Conservation (phyloP, 257 asterid genomes). For the Fraxinus anomala region DNA sequence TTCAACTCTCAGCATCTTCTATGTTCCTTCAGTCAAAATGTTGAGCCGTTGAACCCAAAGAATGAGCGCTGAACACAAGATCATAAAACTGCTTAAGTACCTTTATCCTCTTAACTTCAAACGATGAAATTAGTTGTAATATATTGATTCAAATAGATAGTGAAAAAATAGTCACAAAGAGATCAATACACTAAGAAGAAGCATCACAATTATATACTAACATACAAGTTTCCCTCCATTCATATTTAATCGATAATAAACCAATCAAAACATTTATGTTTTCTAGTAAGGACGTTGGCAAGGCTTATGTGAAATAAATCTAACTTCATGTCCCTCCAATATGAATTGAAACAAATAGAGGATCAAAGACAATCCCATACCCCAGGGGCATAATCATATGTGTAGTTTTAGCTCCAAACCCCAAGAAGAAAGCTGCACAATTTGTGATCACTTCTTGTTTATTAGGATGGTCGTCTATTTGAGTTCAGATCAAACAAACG, state of each 20-base stretch:
- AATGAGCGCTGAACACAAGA: slow-evolving; percentile 57
- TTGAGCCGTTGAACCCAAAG: slow-evolving; percentile 91
- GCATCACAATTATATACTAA: too few species aligned
- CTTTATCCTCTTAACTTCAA: neutral
- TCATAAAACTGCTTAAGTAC: slow-evolving; percentile 17
- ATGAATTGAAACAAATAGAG: neutral
- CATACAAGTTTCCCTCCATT: neutral
- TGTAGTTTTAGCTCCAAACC: neutral
- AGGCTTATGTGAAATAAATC: neutral
- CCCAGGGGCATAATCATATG: neutral
- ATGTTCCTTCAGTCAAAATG: slow-evolving; percentile 46
- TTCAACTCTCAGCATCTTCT: slow-evolving; percentile 4
- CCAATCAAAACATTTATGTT: neutral
- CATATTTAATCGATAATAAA: neutral
- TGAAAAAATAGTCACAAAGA: neutral
- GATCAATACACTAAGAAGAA: neutral
- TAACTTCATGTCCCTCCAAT: neutral
- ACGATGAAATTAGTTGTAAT: neutral
- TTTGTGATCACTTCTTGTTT: neutral
- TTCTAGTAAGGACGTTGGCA: neutral
- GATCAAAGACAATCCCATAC: neutral
- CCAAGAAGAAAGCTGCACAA: slow-evolving; percentile 4
- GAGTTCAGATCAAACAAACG: neutral
- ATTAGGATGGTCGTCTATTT: neutral
- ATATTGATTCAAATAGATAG: neutral